phyloP scores from a whole-genome alignment of 768 basidiomycete species.

The Mycena sanguinolenta region DNA sequence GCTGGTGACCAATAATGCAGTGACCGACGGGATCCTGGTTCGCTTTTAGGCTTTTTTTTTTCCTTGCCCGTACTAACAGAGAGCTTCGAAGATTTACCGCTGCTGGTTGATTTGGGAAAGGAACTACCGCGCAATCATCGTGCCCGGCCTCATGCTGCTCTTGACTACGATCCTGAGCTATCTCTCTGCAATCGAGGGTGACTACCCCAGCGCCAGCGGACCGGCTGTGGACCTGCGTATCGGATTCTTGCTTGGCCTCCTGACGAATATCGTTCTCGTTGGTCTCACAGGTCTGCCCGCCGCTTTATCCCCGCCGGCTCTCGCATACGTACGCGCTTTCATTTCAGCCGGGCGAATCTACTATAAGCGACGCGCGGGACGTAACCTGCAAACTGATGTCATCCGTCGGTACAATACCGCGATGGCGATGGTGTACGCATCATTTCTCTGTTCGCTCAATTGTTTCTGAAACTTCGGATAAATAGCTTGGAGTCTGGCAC shows the following conservation, averaged over 20 bases:
- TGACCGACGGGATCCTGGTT: constrained; percentile 34
- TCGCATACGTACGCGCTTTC: neutral
- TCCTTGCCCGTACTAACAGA: neutral
- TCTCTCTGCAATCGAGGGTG: constrained; percentile 27
- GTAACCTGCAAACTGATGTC: neutral
- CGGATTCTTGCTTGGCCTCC: constrained; percentile 21
- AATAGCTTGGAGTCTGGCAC: constrained; percentile 28
- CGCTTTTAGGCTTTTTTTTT: constrained; percentile 11
- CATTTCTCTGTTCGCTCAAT: neutral
- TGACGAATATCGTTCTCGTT: constrained; percentile 33
- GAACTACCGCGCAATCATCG: constrained; percentile 19
- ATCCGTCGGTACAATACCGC: constrained; percentile 26
- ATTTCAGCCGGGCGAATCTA: constrained; percentile 28
- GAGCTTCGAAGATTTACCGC: constrained; percentile 31
- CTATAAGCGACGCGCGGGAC: constrained; percentile 12
- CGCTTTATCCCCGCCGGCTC: neutral
- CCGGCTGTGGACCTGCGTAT: constrained; percentile 25
- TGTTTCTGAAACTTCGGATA: neutral
- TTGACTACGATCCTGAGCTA: constrained; percentile 26
- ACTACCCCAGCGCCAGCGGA: constrained; percentile 28
- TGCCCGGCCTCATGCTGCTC: constrained; percentile 25
- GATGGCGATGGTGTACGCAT: constrained; percentile 25
- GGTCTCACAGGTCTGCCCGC: constrained; percentile 31
- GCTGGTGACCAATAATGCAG: constrained; percentile 31
- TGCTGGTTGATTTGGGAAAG: constrained; percentile 35